These are phyloP conservation scores for Corylus americana DNA, from an alignment of 306 rosid species.

Conservation along the genomic window DNA sequence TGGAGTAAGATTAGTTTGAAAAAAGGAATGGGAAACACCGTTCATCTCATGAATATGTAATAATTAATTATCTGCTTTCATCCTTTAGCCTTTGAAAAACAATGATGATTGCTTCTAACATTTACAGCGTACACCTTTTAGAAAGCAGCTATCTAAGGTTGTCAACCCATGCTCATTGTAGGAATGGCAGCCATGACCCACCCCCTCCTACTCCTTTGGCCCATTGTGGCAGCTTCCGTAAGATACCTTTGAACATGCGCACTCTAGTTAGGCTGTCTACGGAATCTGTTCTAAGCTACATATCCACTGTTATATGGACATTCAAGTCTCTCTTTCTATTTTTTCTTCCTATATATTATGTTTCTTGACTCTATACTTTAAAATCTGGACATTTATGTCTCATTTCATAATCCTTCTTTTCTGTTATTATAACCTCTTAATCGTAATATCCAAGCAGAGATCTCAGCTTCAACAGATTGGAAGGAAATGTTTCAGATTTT, in stretches of 20 bases:
- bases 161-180: neutral
- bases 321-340: neutral
- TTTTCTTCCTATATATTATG: too few species aligned
- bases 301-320: neutral
- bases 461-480: conserved; percentile 35
- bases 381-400: neutral
- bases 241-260: neutral
- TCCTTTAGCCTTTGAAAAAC: neutral
- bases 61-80: neutral
- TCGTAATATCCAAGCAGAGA: conserved; percentile 17
- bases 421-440: too few species aligned
- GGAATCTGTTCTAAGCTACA: neutral
- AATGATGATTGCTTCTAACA: neutral
- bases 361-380: too few species aligned
- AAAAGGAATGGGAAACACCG: neutral
- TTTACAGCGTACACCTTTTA: neutral
- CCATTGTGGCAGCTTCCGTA: neutral
- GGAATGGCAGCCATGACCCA: neutral
- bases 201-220: neutral
- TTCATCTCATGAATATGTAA: neutral
- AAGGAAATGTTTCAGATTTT: conserved; percentile 26
- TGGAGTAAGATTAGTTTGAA: neutral
- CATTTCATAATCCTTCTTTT: neutral
- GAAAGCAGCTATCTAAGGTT: neutral
- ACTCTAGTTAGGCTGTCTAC: neutral